phyloP scores from a whole-genome alignment of 352 stramenopile genomes.

The Pythium monospermum region DNA sequence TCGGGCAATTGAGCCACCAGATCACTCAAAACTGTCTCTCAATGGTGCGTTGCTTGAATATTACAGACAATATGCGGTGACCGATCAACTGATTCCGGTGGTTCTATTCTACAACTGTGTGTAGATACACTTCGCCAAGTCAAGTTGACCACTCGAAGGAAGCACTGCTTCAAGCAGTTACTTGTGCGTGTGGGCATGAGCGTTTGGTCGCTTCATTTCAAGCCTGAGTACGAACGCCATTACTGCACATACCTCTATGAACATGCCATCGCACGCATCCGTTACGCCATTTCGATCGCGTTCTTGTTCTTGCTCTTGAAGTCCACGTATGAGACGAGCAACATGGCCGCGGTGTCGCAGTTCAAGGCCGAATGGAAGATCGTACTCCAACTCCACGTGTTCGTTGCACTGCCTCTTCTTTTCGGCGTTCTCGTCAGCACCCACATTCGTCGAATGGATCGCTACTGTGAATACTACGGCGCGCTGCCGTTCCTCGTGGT shows the following conservation, averaged over 20 bases:
- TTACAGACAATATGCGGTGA: too few species aligned
- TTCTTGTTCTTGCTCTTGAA: constrained; percentile 29
- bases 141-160: constrained; percentile 25
- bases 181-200: constrained; percentile 33
- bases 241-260: constrained; percentile 29
- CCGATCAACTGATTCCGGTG: too few species aligned
- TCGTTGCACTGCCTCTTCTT: constrained; percentile 19
- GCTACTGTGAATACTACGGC: constrained; percentile 28
- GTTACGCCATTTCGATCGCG: constrained; percentile 28
- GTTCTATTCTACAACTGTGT: too few species aligned
- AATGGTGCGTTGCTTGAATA: constrained; percentile 5
- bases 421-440: constrained; percentile 17
- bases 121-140: constrained; percentile 29
- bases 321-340: constrained; percentile 18
- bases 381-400: constrained; percentile 19
- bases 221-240: constrained; percentile 22
- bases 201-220: constrained; percentile 34
- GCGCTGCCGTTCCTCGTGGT: constrained; percentile 31
- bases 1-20: constrained; percentile 27
- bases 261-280: constrained; percentile 28
- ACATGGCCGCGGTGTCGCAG: neutral
- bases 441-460: constrained; percentile 18
- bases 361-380: constrained; percentile 16
- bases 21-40: constrained; percentile 24
- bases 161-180: constrained; percentile 35